A percentile compares a stretch with the other conserved stretches of the same genome.
phyloP scores from a whole-genome alignment of 768 basidiomycete species.

The Rossbeevera mucosa region DNA sequence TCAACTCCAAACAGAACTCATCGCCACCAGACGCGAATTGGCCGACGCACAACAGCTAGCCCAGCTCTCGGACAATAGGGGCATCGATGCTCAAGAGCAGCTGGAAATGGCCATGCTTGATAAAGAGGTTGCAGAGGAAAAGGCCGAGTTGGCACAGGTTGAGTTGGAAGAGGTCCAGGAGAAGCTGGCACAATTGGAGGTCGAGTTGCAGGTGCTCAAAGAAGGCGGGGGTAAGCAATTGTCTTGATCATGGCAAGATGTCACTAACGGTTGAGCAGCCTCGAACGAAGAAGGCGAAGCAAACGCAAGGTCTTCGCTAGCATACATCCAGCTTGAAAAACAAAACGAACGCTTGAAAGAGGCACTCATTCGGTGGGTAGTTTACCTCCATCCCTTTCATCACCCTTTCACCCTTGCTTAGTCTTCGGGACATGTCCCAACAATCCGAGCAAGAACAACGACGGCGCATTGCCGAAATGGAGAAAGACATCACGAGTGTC shows the following conservation, averaged over 20 bases:
- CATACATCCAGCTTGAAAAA: constrained; percentile 86
- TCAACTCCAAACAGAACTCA: constrained; percentile 74
- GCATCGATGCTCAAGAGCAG: constrained; percentile 81
- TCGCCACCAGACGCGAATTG: constrained; percentile 67
- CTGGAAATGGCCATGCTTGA: constrained; percentile 94
- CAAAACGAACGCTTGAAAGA: constrained; percentile 96
- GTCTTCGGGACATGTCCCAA: constrained; percentile 82
- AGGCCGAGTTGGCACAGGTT: constrained; percentile 70
- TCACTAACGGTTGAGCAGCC: constrained; percentile 13
- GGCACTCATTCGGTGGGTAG: constrained; percentile 71
- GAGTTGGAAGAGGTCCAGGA: constrained; percentile 81
- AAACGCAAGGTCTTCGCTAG: constrained; percentile 53
- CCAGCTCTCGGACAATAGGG: constrained; percentile 61
- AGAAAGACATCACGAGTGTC: constrained; percentile 74
- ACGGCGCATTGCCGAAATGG: constrained; percentile 77
- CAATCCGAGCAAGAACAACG: constrained; percentile 87
- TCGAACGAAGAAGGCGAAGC: constrained; percentile 28
- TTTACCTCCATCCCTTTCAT: not conserved
- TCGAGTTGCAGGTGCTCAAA: constrained; percentile 78
- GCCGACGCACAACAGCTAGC: constrained; percentile 75
- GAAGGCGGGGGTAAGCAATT: constrained; percentile 41
- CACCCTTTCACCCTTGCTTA: constrained; percentile 24
- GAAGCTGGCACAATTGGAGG: constrained; percentile 69
- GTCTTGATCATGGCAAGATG: not conserved
- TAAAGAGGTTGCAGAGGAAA: constrained; percentile 95